Evolutionary conservation across 768 basidiomycete genomes (phyloP), one percentile per base, ranked within the genome.

Genomic region (Hydnomerulius pinastri): DNA sequence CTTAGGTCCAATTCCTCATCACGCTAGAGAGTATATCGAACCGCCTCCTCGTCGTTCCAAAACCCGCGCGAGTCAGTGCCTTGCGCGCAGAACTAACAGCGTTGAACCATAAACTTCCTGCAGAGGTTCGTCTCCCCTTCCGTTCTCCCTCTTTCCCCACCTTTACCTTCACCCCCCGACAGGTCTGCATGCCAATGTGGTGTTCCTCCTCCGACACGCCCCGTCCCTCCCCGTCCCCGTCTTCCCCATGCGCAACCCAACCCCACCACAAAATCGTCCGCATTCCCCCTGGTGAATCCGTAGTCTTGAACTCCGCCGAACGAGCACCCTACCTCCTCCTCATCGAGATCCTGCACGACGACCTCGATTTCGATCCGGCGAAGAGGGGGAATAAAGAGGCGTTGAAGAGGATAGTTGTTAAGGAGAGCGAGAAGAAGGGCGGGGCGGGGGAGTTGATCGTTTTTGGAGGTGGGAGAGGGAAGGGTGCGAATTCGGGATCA

Each of bases 291-390:
- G 92, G 95, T 12, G 97, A 99, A 73, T 90, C 92, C 49, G 97
- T 98, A 38, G 97, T 98, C 9, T 79, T 99, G 23, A 99, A 99
- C 66, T 98, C 96, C 17, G 97, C 97, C 3, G 95, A 99, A 69
- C 82, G 90, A 29, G 94, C 93, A 0, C 97, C 97, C 4, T 99
- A 91, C 65, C 77, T 99, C 17, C 80, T 99, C 20, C 78, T 95
- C 53, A 82, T 98, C 50, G 97, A 99, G 69, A 87, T 98, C 38
- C 76, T 98, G 25, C 81, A 84, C 53, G 86, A 84, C 27, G 96
- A 98, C 59, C 79, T 99, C 28, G 90, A 96, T 66, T 98, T 99
- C 65, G 90, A 97, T 61, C 91, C 96, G 1, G 66, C 71, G 10
- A 90, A 86, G 62, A 77, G 93, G 42, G 74, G 79, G 20, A 99